Percentiles rank a stretch among this genome's conserved stretches.
Evolutionary conservation across 2,329 filamentous ascomycete genomes (phyloP).

Genomic region (Calonectria naviculata): DNA sequence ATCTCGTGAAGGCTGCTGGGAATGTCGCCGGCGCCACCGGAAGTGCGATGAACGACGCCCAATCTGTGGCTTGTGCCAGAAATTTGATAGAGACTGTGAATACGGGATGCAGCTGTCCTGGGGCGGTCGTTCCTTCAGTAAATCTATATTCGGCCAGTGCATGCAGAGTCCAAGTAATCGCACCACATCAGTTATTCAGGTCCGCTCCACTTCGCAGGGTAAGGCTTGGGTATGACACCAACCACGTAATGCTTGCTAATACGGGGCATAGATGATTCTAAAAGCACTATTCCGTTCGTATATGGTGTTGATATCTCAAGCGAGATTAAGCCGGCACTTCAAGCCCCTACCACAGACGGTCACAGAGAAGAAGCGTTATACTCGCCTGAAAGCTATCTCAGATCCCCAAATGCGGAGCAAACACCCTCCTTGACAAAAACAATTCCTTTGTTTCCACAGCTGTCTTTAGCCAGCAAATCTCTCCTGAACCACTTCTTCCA

Average conservation of each 20-base stretch:
- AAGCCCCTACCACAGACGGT: background rate
- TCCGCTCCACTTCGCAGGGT: background rate
- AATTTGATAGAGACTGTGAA: background rate
- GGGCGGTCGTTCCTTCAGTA: slow-evolving; percentile 8
- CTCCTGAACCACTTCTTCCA: slow-evolving; percentile 2
- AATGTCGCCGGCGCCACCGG: slow-evolving; percentile 11
- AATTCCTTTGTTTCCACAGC: background rate
- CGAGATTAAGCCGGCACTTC: too few species aligned
- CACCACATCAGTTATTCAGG: background rate
- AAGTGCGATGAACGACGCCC: slow-evolving; percentile 13
- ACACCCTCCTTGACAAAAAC: background rate
- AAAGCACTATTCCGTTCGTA: background rate
- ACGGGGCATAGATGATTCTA: background rate
- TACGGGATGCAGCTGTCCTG: slow-evolving; percentile 2
- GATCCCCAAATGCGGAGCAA: background rate
- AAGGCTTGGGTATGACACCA: background rate
- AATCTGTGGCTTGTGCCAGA: background rate
- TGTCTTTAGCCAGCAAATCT: background rate
- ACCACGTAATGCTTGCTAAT: background rate
- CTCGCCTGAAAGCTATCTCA: background rate
- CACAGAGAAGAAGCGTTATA: background rate
- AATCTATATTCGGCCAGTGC: slow-evolving; percentile 9
- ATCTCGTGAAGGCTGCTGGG: slow-evolving; percentile 6
- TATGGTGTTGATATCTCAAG: background rate
- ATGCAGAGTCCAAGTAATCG: background rate